A percentile compares a stretch with the other conserved stretches of the same genome.
Evolutionary conservation across 495 filamentous ascomycete genomes (phyloP).

Genomic region (Sabuloglossum arenarium): DNA sequence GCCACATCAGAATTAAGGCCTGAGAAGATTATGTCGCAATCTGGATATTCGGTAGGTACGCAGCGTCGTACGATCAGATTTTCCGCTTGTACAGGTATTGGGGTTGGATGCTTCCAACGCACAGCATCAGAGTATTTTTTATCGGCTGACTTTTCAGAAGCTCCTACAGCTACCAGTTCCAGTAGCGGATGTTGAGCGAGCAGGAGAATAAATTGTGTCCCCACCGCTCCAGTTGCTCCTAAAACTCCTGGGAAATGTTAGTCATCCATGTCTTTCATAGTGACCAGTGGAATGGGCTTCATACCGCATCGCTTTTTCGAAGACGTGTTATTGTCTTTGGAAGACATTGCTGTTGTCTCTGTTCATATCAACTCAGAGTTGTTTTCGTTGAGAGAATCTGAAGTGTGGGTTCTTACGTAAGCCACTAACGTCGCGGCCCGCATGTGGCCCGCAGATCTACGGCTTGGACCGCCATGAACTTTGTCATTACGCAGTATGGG

Average conservation of each 20-base stretch:
- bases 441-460: too few species aligned
- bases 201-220: constrained; percentile 68
- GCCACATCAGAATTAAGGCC: constrained; percentile 68
- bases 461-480: too few species aligned
- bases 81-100: constrained; percentile 44
- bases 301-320: constrained; percentile 9
- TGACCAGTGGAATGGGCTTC: constrained; percentile 6
- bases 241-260: constrained; percentile 31
- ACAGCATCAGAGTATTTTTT: constrained; percentile 73
- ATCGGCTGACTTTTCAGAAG: constrained; percentile 55
- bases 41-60: constrained; percentile 47
- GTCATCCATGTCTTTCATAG: constrained; percentile 4
- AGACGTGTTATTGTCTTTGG: not conserved
- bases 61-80: constrained; percentile 57
- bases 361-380: not conserved
- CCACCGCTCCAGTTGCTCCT: constrained; percentile 58
- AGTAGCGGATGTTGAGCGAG: constrained; percentile 62
- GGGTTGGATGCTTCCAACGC: constrained; percentile 59
- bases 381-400: not conserved
- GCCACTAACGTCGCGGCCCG: too few species aligned
- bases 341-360: not conserved
- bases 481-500: too few species aligned
- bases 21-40: constrained; percentile 73
- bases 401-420: not conserved
- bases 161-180: constrained; percentile 54